These are phyloP conservation scores for Aspergillus ochraceoroseus DNA, from an alignment of 2,329 filamentous ascomycete genomes.

Conservation along the genomic window DNA sequence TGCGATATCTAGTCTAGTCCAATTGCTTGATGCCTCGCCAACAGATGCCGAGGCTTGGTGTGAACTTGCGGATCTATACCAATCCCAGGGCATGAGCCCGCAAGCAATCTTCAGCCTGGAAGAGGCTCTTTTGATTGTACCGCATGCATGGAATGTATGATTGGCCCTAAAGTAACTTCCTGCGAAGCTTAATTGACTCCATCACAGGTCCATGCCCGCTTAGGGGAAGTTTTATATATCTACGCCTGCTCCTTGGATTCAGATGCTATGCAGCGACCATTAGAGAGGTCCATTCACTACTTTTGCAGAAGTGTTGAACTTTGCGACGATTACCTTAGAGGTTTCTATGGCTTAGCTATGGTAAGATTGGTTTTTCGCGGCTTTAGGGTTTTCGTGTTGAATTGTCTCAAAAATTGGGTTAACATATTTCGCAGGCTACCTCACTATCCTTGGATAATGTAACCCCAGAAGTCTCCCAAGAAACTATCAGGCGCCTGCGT, in stretches of 20 bases:
- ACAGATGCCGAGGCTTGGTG: slow-evolving; percentile 93
- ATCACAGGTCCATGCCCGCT: slow-evolving; percentile 69
- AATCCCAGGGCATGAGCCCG: slow-evolving; percentile 68
- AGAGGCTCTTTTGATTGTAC: slow-evolving; percentile 78
- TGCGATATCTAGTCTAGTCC: slow-evolving; percentile 67
- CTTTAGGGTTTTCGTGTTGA: no score
- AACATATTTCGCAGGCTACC: slow-evolving; percentile 24
- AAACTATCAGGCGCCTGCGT: slow-evolving; percentile 33
- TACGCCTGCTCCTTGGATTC: slow-evolving; percentile 43
- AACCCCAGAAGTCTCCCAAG: slow-evolving; percentile 14
- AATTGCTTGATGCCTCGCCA: slow-evolving; percentile 74
- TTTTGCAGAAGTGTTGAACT: slow-evolving; percentile 90
- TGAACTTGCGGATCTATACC: slow-evolving; percentile 83
- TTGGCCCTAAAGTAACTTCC: neutral
- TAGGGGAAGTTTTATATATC: slow-evolving; percentile 80
- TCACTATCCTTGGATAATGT: slow-evolving; percentile 25
- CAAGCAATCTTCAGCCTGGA: slow-evolving; percentile 87
- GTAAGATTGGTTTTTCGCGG: slow-evolving; percentile 45
- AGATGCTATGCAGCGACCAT: slow-evolving; percentile 44
- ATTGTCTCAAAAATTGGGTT: neutral
- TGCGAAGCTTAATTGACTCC: slow-evolving; percentile 8
- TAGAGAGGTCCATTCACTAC: slow-evolving; percentile 71
- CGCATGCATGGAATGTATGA: slow-evolving; percentile 91
- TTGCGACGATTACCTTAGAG: slow-evolving; percentile 85
- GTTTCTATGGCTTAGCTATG: slow-evolving; percentile 85